phyloP scores from a whole-genome alignment of 139 green algal genomes.

The Chlorella sorokiniana region DNA sequence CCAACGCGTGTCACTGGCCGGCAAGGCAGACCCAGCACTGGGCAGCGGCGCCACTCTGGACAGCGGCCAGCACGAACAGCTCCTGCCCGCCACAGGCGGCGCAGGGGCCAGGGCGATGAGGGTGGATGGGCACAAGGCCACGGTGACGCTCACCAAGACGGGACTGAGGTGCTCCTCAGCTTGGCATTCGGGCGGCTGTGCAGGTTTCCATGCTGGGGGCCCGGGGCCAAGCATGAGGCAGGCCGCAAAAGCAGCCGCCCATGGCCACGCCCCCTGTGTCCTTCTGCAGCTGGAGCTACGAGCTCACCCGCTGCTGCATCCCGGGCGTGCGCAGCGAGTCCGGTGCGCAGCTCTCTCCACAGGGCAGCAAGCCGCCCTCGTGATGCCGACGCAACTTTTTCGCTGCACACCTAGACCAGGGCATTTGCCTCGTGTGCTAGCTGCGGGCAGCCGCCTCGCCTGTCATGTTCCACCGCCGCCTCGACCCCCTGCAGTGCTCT shows the following conservation, averaged over 20 bases:
- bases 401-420: neutral
- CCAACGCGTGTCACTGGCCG: too few species aligned
- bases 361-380: neutral
- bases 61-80: constrained; percentile 4
- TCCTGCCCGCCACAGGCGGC: neutral
- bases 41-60: too few species aligned
- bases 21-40: too few species aligned
- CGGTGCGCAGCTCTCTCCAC: neutral
- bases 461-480: neutral
- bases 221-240: neutral
- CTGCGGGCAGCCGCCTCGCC: neutral
- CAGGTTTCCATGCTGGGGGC: neutral
- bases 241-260: neutral
- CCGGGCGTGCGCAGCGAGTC: neutral
- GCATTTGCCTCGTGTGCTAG: neutral
- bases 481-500: neutral
- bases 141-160: neutral
- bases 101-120: neutral
- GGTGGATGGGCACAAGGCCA: constrained; percentile 14
- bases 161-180: neutral
- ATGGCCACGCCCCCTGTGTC: neutral
- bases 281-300: constrained; percentile 8
- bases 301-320: constrained; percentile 10
- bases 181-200: neutral
- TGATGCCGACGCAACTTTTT: neutral